A percentile compares a stretch with the other conserved stretches of the same genome.
Evolutionary conservation across 2,329 filamentous ascomycete species (phyloP).

Genomic region (Cucurbitaria berberidis): DNA sequence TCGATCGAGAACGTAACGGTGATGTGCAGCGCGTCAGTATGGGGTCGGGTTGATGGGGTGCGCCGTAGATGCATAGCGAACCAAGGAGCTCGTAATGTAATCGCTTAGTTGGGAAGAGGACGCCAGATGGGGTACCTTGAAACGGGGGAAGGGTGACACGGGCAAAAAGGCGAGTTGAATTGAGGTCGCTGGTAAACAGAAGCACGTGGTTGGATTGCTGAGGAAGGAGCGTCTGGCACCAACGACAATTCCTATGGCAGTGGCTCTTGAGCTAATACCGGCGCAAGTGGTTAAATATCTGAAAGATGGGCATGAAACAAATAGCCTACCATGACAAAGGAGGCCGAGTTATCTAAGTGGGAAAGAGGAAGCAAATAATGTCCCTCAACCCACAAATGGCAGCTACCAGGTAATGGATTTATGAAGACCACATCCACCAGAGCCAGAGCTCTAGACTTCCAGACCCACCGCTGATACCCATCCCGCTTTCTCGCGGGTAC

Average conservation of each 20-base stretch:
- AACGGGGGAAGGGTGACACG: not conserved
- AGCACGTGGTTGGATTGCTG: not conserved
- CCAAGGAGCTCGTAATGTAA: not conserved
- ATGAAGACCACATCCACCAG: not conserved
- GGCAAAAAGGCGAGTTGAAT: not conserved
- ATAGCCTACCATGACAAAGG: no score
- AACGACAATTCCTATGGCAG: not conserved
- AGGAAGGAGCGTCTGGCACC: not conserved
- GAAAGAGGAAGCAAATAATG: not conserved
- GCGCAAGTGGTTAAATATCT: no score
- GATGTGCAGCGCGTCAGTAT: not conserved
- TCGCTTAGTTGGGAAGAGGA: not conserved
- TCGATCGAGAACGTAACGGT: not conserved
- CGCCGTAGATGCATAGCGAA: not conserved
- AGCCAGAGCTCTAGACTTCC: not conserved
- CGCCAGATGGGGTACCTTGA: not conserved
- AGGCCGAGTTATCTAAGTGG: no score
- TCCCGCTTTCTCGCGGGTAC: not conserved
- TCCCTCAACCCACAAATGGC: not conserved
- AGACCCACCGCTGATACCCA: not conserved
- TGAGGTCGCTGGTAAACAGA: not conserved
- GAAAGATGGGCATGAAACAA: not conserved
- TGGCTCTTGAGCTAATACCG: not conserved
- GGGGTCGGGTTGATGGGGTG: not conserved
- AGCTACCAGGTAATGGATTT: no score